Conservation (phyloP, 306 rosid species). For the Pyrus pyrifolia region DNA sequence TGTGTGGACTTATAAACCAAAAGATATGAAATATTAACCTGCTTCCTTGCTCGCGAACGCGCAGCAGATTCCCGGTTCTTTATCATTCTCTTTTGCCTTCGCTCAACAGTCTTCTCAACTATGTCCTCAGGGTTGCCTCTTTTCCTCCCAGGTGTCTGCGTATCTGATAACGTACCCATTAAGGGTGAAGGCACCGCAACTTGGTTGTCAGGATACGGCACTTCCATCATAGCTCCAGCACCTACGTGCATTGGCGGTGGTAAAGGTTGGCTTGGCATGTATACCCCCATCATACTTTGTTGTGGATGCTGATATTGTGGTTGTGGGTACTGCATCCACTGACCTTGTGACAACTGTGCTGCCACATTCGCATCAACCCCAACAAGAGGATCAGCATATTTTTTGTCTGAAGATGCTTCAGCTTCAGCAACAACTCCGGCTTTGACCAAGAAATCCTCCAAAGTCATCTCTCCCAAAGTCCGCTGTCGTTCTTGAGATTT, state of each 20-base stretch:
- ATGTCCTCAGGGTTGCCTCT: constrained; percentile 59
- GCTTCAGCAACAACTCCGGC: constrained; percentile 76
- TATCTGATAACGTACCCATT: constrained; percentile 63
- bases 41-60: constrained; percentile 96
- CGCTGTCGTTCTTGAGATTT: constrained; percentile 54
- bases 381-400: constrained; percentile 24
- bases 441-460: constrained; percentile 90
- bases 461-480: constrained; percentile 93
- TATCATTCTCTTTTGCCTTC: constrained; percentile 93
- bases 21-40: constrained; percentile 33
- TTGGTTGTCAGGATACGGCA: constrained; percentile 52
- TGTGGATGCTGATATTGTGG: constrained; percentile 67
- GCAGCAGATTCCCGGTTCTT: constrained; percentile 98
- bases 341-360: constrained; percentile 50
- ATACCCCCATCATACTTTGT: constrained; percentile 61
- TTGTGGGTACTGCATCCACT: constrained; percentile 72
- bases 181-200: constrained; percentile 52
- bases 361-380: constrained; percentile 41
- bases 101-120: constrained; percentile 75
- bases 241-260: constrained; percentile 56
- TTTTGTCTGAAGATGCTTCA: constrained; percentile 39
- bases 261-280: constrained; percentile 51
- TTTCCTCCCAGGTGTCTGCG: constrained; percentile 57
- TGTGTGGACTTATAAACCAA: not conserved
- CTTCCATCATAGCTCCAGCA: constrained; percentile 57